A percentile compares a stretch with the other conserved stretches of the same genome.
These are phyloP conservation scores for Senna siamea DNA, from an alignment of 306 rosid genomes.

Conservation along the genomic window DNA sequence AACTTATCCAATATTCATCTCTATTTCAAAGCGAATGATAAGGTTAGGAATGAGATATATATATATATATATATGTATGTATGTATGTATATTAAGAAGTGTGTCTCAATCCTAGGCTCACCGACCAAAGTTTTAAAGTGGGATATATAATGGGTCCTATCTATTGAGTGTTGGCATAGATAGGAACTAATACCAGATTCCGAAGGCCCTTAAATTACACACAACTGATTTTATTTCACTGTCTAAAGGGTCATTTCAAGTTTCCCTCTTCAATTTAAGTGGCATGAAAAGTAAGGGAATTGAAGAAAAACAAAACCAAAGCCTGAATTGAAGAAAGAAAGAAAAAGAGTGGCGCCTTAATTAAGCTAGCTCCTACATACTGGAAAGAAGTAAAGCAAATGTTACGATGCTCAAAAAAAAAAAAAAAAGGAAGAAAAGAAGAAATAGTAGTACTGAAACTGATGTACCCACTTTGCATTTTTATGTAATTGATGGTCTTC, in stretches of 20 bases:
- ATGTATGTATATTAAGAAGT: slow-evolving; percentile 5
- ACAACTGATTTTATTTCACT: neutral
- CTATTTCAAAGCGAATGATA: slow-evolving; percentile 1
- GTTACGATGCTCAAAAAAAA: slow-evolving; percentile 36
- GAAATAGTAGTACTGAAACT: slow-evolving; percentile 42
- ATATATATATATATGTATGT: no score
- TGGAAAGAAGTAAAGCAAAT: slow-evolving; percentile 15
- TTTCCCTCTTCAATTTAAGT: slow-evolving; percentile 16
- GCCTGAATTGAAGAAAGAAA: neutral
- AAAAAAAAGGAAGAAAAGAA: no score
- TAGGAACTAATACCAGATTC: slow-evolving; percentile 49
- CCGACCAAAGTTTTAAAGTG: slow-evolving; percentile 34
- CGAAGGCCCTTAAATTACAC: slow-evolving; percentile 18
- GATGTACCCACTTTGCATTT: slow-evolving; percentile 44
- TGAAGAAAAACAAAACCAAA: slow-evolving; percentile 5
- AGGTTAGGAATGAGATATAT: neutral
- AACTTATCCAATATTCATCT: neutral
- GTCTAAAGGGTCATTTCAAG: no score
- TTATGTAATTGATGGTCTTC: slow-evolving; percentile 31
- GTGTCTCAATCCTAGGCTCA: slow-evolving; percentile 36
- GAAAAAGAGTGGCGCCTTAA: no score
- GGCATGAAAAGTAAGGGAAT: neutral
- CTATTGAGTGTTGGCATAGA: slow-evolving; percentile 14
- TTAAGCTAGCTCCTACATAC: neutral
- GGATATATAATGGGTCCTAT: slow-evolving; percentile 39